A percentile compares a stretch with the other conserved stretches of the same genome.
Conservation (phyloP, 352 stramenopile species). For the Phytopythium aichiense region DNA sequence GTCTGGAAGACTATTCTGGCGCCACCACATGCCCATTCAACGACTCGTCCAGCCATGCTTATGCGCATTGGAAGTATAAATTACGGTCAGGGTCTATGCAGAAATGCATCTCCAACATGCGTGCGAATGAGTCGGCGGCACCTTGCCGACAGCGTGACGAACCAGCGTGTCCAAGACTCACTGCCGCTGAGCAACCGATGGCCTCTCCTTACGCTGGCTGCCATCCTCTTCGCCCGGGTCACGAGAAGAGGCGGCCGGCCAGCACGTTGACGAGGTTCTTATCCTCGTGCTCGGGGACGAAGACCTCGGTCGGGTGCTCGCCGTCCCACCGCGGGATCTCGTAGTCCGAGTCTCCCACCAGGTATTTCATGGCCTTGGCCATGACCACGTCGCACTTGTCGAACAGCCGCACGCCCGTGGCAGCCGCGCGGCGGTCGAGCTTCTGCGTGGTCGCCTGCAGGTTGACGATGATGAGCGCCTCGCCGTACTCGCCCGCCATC, state of each 20-base stretch:
- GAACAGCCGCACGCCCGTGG: constrained; percentile 64
- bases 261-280: constrained; percentile 77
- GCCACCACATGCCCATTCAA: background rate
- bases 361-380: constrained; percentile 66
- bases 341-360: constrained; percentile 47
- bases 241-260: constrained; percentile 47
- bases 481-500: constrained; percentile 75
- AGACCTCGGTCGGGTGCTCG: constrained; percentile 49
- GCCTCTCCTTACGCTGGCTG: too few species aligned
- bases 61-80: background rate
- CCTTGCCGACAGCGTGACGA: background rate
- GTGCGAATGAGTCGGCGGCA: background rate
- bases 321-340: constrained; percentile 58
- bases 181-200: too few species aligned
- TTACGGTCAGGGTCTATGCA: background rate
- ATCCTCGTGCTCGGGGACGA: constrained; percentile 71
- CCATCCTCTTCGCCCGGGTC: background rate
- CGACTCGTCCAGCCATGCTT: background rate
- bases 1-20: background rate
- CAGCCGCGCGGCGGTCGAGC: constrained; percentile 61
- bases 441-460: constrained; percentile 66
- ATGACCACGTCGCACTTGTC: constrained; percentile 76
- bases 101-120: background rate
- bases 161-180: background rate
- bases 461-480: constrained; percentile 74